A percentile compares a stretch with the other conserved stretches of the same genome.
Evolutionary conservation across 2,329 filamentous ascomycete species (phyloP).

Genomic region (Colletotrichum salicis): DNA sequence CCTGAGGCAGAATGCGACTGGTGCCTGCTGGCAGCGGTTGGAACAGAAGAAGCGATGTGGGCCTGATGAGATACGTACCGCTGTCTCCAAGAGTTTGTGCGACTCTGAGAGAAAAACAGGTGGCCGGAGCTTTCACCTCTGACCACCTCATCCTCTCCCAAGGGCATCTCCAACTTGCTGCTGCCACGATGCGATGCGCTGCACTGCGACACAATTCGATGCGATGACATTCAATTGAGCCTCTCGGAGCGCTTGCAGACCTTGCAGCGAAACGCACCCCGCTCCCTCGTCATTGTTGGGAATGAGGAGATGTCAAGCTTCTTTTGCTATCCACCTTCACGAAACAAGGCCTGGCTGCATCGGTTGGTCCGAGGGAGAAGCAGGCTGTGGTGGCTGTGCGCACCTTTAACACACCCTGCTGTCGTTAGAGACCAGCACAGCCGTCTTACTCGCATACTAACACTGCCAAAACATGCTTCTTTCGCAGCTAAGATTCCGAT

Average conservation of each 20-base stretch:
- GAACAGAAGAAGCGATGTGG: conserved; percentile 7
- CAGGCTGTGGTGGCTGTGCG: conserved; percentile 29
- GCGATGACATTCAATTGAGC: background rate
- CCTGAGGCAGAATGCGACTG: conserved; percentile 1
- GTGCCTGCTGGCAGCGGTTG: conserved; percentile 8
- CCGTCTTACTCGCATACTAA: conserved; percentile 12
- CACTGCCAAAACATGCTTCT: background rate
- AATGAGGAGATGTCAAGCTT: conserved; percentile 22
- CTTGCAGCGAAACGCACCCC: conserved; percentile 14
- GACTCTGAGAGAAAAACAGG: background rate
- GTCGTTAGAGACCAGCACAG: conserved; percentile 24
- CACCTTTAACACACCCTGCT: background rate
- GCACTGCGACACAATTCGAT: background rate
- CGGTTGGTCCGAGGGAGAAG: conserved; percentile 22
- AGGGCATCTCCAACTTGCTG: background rate
- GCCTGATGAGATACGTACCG: background rate
- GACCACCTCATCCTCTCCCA: background rate
- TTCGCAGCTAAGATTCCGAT: background rate
- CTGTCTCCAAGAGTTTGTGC: background rate
- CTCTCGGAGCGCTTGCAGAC: background rate
- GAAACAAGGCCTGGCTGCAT: conserved; percentile 20
- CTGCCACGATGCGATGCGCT: background rate
- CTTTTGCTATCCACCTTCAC: conserved; percentile 11
- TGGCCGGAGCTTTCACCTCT: background rate
- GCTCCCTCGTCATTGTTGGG: conserved; percentile 2